Evolutionary conservation across 2,329 filamentous ascomycete species (phyloP).

Genomic region (Fusarium brevicatenulatum): DNA sequence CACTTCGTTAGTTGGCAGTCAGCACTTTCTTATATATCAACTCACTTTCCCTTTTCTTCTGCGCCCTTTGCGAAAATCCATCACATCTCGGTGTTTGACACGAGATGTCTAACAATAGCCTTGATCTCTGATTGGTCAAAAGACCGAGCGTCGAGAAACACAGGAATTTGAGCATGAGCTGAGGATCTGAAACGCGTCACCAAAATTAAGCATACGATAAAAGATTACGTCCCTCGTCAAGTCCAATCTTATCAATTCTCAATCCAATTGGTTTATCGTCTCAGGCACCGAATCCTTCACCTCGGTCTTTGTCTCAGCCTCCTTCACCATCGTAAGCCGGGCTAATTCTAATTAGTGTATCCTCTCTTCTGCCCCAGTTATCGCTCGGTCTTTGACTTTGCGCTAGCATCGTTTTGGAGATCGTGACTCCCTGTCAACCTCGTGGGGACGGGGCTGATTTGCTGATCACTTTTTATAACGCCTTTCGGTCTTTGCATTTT

Average conservation of each 20-base stretch:
- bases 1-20: rapidly evolving
- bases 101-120: neutral
- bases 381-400: constrained; percentile 12
- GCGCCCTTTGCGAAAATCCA: neutral
- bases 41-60: rapidly evolving
- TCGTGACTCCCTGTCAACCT: neutral
- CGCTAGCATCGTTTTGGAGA: neutral
- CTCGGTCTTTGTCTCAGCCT: constrained; percentile 13
- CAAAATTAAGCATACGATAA: neutral
- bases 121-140: neutral
- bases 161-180: neutral
- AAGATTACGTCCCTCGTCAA: neutral
- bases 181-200: neutral
- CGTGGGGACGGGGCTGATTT: neutral
- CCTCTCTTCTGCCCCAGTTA: rapidly evolving
- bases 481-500: constrained; percentile 12
- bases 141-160: neutral
- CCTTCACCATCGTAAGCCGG: neutral
- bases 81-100: neutral
- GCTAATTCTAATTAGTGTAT: neutral
- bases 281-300: constrained; percentile 7
- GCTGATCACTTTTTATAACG: neutral
- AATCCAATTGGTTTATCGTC: neutral
- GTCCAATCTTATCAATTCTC: no score
- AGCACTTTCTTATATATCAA: neutral